Conservation (phyloP, 352 stramenopile species). For the Phytophthora lateralis region DNA sequence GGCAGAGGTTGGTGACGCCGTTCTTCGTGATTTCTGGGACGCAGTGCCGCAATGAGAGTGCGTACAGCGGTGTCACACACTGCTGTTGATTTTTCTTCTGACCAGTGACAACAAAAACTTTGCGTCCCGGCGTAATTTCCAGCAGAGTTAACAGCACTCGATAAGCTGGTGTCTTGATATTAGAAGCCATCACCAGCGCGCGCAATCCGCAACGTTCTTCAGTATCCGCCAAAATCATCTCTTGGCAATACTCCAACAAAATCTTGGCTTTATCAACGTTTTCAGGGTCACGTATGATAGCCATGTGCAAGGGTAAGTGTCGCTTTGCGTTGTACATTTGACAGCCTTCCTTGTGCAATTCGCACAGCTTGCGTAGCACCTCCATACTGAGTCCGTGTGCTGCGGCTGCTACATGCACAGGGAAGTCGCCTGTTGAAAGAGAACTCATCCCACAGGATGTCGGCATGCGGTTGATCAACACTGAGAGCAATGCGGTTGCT, state of each 20-base stretch:
- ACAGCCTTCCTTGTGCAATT: slow-evolving; percentile 34
- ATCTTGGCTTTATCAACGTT: slow-evolving; percentile 28
- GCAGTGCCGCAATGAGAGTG: slow-evolving; percentile 48
- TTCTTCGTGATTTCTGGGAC: slow-evolving; percentile 27
- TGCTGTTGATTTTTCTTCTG: slow-evolving; percentile 8
- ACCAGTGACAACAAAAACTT: slow-evolving; percentile 1
- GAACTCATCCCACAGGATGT: slow-evolving; percentile 31
- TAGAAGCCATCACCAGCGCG: slow-evolving; percentile 53
- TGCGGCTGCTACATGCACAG: slow-evolving; percentile 53
- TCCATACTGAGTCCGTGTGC: slow-evolving; percentile 21
- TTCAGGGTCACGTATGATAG: slow-evolving; percentile 32
- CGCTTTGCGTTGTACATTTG: slow-evolving; percentile 52
- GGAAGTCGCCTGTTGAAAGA: slow-evolving; percentile 40
- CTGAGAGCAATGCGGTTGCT: slow-evolving; percentile 30
- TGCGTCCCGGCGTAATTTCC: slow-evolving; percentile 37
- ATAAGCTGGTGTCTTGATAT: slow-evolving; percentile 32
- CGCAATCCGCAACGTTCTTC: slow-evolving; percentile 48
- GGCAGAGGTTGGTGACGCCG: slow-evolving; percentile 31
- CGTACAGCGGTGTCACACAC: slow-evolving; percentile 53
- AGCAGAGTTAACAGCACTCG: slow-evolving; percentile 45
- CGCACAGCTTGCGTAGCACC: slow-evolving; percentile 34
- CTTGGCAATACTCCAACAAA: slow-evolving; percentile 42
- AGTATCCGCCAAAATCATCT: slow-evolving; percentile 32
- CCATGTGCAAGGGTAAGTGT: slow-evolving; percentile 56
- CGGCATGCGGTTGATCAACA: slow-evolving; percentile 42